Percentiles rank a stretch among this genome's conserved stretches.
Conservation (phyloP, 2,329 filamentous ascomycete genomes). For the Colletotrichum nymphaeae region DNA sequence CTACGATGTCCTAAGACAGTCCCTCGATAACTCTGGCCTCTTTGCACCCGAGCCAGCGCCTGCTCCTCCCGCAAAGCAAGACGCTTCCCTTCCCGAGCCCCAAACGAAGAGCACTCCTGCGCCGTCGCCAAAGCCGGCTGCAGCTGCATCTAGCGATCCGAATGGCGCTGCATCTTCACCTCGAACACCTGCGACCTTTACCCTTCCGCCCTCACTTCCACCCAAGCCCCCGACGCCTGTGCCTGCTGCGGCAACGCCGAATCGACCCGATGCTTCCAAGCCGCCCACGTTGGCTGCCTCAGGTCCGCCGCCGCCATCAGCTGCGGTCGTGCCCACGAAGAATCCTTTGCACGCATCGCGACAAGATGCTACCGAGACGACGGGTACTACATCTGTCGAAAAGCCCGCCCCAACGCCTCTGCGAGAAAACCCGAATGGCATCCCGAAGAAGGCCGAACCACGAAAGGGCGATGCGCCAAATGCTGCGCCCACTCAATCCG, state of each 20-base stretch:
- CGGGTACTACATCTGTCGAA: neutral
- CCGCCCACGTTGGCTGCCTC: neutral
- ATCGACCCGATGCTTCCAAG: conserved; percentile 8
- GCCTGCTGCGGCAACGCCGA: neutral
- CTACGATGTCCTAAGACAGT: conserved; percentile 55
- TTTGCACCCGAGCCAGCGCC: conserved; percentile 21
- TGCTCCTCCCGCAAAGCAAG: conserved; percentile 15
- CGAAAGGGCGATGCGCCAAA: conserved; percentile 1
- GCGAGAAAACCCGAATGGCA: neutral
- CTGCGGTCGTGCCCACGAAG: neutral
- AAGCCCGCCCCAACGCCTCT: neutral
- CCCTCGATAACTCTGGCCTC: conserved; percentile 45
- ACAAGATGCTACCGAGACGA: conserved; percentile 12
- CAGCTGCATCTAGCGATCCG: neutral
- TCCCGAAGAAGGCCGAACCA: conserved; percentile 20
- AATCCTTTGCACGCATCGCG: conserved; percentile 29
- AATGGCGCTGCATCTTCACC: conserved; percentile 9
- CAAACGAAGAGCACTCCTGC: conserved; percentile 9
- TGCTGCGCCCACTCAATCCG: neutral
- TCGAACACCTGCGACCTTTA: conserved; percentile 1
- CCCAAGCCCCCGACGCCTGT: conserved; percentile 23
- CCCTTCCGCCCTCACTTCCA: neutral
- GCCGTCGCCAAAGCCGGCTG: conserved; percentile 11
- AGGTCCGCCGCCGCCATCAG: neutral
- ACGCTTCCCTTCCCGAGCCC: neutral